phyloP scores from a whole-genome alignment of 176 grass and related monocot genomes.

The sorghum (Sorghum bicolor) region Sorghum_bicolor_NCBIv3 NC_012874.2:6500501-6501000 shows the following conservation, averaged over 20 bases:
- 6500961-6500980: no score
- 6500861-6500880: background rate
- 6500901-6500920: background rate
- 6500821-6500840: constrained; percentile 11
- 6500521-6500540: background rate
- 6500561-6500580: background rate
- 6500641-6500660: background rate
- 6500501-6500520: background rate
- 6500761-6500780: background rate
- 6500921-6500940: no score
- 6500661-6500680: constrained; percentile 28
- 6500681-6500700: background rate
- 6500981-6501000: no score
- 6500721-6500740: constrained; percentile 4
- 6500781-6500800: constrained; percentile 18
- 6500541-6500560: background rate
- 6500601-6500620: background rate
- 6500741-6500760: background rate
- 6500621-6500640: constrained; percentile 1
- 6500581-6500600: no score
- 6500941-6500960: no score
- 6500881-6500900: constrained; percentile 6
- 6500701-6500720: constrained; percentile 14
- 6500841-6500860: background rate
- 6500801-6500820: constrained; percentile 42